Evolutionary conservation across 352 stramenopile species (phyloP).

Genomic region (Phytopythium delawarense): DNA sequence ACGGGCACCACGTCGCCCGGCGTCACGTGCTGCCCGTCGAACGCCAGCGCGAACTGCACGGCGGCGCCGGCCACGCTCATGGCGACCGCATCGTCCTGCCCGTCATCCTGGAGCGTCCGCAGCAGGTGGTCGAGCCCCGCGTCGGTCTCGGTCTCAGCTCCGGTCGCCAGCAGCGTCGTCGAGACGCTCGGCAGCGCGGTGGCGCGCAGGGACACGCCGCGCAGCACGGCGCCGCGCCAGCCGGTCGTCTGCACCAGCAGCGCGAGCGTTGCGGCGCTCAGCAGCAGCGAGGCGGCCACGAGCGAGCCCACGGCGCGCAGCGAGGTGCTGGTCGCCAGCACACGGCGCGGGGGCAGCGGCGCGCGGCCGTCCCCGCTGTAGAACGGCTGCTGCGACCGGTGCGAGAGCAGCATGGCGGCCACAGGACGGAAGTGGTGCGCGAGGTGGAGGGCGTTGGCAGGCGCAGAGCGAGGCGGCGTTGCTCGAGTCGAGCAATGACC

Average conservation of each 20-base stretch:
- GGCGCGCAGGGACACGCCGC: conserved; percentile 5
- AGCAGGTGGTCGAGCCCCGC: conserved; percentile 8
- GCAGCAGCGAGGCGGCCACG: conserved; percentile 23
- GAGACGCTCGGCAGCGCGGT: not conserved
- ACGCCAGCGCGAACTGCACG: conserved; percentile 24
- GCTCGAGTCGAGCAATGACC: no score
- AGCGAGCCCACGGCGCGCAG: conserved; percentile 17
- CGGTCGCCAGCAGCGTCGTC: conserved; percentile 3
- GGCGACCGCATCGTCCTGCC: not conserved
- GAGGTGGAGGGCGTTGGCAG: no score
- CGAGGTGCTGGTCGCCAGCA: conserved; percentile 9
- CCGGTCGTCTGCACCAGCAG: conserved; percentile 28
- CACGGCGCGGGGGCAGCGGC: conserved; percentile 1
- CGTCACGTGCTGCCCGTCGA: conserved; percentile 9
- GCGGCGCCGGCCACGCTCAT: conserved; percentile 1
- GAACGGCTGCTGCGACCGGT: not conserved
- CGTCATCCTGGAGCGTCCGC: conserved; percentile 3
- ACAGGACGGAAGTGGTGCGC: no score
- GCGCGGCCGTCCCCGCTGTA: not conserved
- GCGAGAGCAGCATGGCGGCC: not conserved
- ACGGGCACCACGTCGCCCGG: conserved; percentile 2
- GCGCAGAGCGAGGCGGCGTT: no score
- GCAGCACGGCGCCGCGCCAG: conserved; percentile 10
- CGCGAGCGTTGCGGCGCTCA: conserved; percentile 31
- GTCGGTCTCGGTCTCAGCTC: conserved; percentile 8